phyloP scores from a whole-genome alignment of 306 rosid genomes.

The Luffa acutangula region DNA sequence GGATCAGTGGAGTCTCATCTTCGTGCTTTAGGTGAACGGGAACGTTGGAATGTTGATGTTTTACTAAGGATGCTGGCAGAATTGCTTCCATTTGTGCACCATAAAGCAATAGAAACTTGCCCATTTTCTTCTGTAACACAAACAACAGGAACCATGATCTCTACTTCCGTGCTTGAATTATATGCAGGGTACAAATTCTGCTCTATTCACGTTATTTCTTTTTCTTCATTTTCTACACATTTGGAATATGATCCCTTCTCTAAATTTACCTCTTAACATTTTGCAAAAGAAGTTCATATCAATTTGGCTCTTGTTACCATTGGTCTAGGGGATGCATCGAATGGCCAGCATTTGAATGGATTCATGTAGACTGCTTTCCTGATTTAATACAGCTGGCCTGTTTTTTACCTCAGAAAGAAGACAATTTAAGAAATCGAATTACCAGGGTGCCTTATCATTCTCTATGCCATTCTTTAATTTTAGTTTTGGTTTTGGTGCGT shows the following conservation, averaged over 20 bases:
- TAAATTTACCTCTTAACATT: constrained; percentile 7
- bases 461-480: not conserved
- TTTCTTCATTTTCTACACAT: not conserved
- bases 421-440: constrained; percentile 60
- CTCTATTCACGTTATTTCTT: not conserved
- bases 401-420: constrained; percentile 87
- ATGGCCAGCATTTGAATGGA: constrained; percentile 91
- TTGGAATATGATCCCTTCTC: constrained; percentile 6
- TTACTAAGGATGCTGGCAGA: constrained; percentile 61
- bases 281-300: not conserved
- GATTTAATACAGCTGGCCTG: constrained; percentile 71
- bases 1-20: constrained; percentile 88
- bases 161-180: constrained; percentile 63
- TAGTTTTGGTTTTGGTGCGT: constrained; percentile 13
- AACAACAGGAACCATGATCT: constrained; percentile 37
- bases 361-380: constrained; percentile 84
- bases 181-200: constrained; percentile 57
- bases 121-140: constrained; percentile 57
- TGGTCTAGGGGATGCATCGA: constrained; percentile 60
- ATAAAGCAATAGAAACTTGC: constrained; percentile 61
- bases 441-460: constrained; percentile 49
- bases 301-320: constrained; percentile 17
- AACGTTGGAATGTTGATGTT: constrained; percentile 89
- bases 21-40: constrained; percentile 85
- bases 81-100: constrained; percentile 56